phyloP scores from a whole-genome alignment of 1,139 yeast genomes.

The Casaregolazyma suthepensis region DNA sequence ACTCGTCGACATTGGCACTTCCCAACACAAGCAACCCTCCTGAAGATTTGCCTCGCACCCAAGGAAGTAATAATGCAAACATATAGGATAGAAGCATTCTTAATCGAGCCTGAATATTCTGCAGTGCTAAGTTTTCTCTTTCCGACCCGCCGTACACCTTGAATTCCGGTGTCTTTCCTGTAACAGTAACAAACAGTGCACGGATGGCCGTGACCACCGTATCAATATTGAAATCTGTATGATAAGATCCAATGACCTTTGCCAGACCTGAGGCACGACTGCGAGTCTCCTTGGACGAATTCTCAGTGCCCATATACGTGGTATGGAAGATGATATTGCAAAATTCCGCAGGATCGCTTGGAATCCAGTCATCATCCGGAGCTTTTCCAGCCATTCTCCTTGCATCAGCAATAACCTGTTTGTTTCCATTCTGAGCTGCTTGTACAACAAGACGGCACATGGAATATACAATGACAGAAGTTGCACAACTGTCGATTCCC shows the following conservation, averaged over 20 bases:
- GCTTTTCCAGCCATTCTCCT: conserved; percentile 50
- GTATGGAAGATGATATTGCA: conserved; percentile 77
- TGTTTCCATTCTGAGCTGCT: conserved; percentile 59
- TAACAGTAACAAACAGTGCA: conserved; percentile 73
- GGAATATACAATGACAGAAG: conserved; percentile 87
- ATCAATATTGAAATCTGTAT: conserved; percentile 89
- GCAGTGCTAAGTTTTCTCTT: conserved; percentile 87
- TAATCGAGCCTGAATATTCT: conserved; percentile 90
- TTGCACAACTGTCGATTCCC: conserved; percentile 97
- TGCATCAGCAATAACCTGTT: conserved; percentile 71
- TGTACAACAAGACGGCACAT: conserved; percentile 83
- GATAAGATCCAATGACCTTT: conserved; percentile 74
- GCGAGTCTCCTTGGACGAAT: conserved; percentile 85
- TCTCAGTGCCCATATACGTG: conserved; percentile 91
- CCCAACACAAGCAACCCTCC: conserved; percentile 89
- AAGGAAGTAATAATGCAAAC: conserved; percentile 90
- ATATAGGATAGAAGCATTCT: conserved; percentile 91
- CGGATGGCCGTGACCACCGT: conserved; percentile 68
- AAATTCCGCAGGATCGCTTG: conserved; percentile 67
- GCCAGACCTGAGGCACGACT: conserved; percentile 77
- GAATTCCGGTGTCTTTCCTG: conserved; percentile 83
- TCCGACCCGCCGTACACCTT: conserved; percentile 90
- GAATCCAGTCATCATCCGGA: conserved; percentile 52
- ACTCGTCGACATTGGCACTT: conserved; percentile 97
- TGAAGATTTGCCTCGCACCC: conserved; percentile 69